Percentiles rank a stretch among this genome's conserved stretches.
Evolutionary conservation across 345 rosid genomes (phyloP).

Genomic region (Eucalyptus regnans): DNA sequence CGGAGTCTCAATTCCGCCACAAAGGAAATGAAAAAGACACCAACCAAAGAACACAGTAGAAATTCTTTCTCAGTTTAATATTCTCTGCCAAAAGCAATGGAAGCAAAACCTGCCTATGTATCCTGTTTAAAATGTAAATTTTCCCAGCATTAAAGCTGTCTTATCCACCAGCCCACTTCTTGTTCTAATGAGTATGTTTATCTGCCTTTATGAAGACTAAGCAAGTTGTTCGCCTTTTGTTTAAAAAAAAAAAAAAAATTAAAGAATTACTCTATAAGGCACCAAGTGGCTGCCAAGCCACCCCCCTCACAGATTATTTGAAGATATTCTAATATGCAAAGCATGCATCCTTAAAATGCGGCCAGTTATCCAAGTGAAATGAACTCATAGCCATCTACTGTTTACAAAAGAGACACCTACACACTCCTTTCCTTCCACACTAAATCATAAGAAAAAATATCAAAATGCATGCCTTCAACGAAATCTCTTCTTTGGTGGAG

Average conservation of each 20-base stretch:
- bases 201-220: neutral
- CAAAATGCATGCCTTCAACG: neutral
- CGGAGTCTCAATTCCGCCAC: neutral
- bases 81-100: neutral
- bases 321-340: neutral
- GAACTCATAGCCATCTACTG: neutral
- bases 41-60: neutral
- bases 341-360: neutral
- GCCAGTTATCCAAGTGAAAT: neutral
- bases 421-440: neutral
- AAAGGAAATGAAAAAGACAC: neutral
- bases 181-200: neutral
- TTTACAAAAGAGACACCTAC: neutral
- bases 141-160: neutral
- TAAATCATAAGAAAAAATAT: neutral
- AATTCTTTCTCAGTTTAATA: neutral
- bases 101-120: neutral
- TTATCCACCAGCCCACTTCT: neutral
- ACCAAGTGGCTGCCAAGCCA: neutral
- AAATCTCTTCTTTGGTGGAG: neutral
- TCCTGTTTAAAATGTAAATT: neutral
- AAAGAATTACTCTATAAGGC: neutral
- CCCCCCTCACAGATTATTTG: neutral
- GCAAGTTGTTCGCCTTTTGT: neutral
- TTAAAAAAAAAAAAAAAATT: neutral